Conservation (phyloP, 2,329 filamentous ascomycete species). For the Cladorrhinum sp. region DNA sequence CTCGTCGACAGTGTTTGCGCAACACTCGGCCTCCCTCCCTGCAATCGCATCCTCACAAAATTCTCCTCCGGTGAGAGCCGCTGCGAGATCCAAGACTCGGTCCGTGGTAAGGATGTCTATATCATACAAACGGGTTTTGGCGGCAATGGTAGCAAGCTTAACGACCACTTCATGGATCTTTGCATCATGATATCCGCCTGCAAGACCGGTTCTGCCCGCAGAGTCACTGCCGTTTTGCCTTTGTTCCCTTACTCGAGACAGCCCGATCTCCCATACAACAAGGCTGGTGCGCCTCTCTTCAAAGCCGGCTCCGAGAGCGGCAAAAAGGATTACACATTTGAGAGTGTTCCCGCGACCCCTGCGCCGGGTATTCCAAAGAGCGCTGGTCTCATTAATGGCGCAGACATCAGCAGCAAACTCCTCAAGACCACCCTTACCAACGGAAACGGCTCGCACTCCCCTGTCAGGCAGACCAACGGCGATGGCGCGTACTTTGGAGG, state of each 20-base stretch:
- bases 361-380: constrained; percentile 66
- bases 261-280: constrained; percentile 95
- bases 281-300: constrained; percentile 81
- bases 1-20: constrained; percentile 85
- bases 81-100: constrained; percentile 93
- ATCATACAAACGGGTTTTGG: constrained; percentile 81
- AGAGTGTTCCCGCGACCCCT: constrained; percentile 86
- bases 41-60: constrained; percentile 81
- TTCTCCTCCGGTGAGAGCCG: constrained; percentile 93
- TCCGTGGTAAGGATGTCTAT: constrained; percentile 97
- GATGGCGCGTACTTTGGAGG: constrained; percentile 16
- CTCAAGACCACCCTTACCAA: constrained; percentile 62
- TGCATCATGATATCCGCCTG: constrained; percentile 97
- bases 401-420: constrained; percentile 72
- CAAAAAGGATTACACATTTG: constrained; percentile 70
- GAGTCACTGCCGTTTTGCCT: constrained; percentile 90
- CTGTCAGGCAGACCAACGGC: constrained; percentile 19
- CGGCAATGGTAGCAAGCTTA: constrained; percentile 72
- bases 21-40: constrained; percentile 78
- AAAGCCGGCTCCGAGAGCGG: constrained; percentile 47
- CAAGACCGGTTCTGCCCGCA: constrained; percentile 79
- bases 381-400: constrained; percentile 62
- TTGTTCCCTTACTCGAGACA: constrained; percentile 97
- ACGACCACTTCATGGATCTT: constrained; percentile 94
- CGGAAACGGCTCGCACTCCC: constrained; percentile 39